These are phyloP conservation scores for Lepidium aucheri DNA, from an alignment of 345 rosid genomes.

Conservation along the genomic window DNA sequence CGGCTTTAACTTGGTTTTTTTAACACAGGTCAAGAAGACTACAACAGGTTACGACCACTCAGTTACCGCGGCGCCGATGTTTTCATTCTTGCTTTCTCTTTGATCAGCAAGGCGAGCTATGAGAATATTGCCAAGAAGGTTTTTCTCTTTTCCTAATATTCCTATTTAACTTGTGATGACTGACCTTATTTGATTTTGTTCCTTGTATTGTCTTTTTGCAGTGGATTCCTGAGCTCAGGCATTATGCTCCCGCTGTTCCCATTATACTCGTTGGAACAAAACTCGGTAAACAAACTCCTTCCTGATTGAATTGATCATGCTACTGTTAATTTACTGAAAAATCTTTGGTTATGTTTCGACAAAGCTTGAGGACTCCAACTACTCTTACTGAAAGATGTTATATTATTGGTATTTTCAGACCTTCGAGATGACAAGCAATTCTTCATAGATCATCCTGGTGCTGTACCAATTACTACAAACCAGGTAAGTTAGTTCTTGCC, in stretches of 20 bases:
- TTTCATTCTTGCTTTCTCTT: conserved; percentile 90
- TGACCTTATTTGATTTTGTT: neutral
- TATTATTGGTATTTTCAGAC: conserved; percentile 32
- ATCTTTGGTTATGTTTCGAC: neutral
- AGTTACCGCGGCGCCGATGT: conserved; percentile 94
- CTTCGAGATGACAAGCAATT: conserved; percentile 68
- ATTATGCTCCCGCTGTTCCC: conserved; percentile 87
- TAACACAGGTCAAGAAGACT: conserved; percentile 93
- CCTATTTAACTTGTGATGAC: neutral
- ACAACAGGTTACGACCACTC: conserved; percentile 75
- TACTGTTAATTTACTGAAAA: neutral
- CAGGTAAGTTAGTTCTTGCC: conserved; percentile 31
- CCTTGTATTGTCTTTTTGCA: conserved; percentile 26
- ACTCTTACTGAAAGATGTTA: neutral
- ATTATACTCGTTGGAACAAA: conserved; percentile 86
- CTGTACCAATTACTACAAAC: conserved; percentile 52
- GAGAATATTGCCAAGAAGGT: conserved; percentile 96
- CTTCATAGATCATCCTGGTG: conserved; percentile 66
- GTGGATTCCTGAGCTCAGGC: conserved; percentile 97
- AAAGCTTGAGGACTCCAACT: neutral
- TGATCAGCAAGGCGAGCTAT: conserved; percentile 98
- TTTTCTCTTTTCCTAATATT: neutral
- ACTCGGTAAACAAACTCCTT: conserved; percentile 42
- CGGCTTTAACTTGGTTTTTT: neutral
- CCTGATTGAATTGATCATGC: neutral